Evolutionary conservation across 352 stramenopile species (phyloP), one percentile per base, ranked within the genome.

Genomic region (Peronospora farinosa): DNA sequence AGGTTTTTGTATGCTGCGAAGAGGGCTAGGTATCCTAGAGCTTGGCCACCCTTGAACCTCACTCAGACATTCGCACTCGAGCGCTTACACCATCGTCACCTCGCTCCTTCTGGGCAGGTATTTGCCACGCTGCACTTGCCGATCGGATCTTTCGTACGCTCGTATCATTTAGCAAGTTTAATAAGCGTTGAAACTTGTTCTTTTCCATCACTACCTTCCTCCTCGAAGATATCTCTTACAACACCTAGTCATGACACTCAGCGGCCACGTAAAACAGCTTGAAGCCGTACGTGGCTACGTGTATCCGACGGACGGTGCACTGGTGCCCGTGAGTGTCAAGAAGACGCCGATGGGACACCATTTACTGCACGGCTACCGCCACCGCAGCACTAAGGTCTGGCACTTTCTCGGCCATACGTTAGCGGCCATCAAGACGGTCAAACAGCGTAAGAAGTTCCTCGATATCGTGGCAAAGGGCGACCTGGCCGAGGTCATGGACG

Each of bases 321-420:
- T 90, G 19, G 76, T 87, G 54, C 63, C 74, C 16, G 43, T 78
- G 43, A 67, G 45, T 40, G 60, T 70, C 57, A 78, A 76, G 51
- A 65, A 75, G 53, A 59, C 60, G 51, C 43, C 51, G 13, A 40
- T 50, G 5, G 28, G 25, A 16, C 55, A 65, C 27, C 51, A 67
- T 9, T 33, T 70, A 21, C 52, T 66, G 38, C 51, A 70, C 31
- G 36, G 46, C 32, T 71, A 67, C 23, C 57, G 57, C 31, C 40
- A 65, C 17, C 62, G 62, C 40, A 56, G 53, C 40, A 64, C 71
- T 27, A 74, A 76, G 36, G 71, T 87, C n/a, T 90, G 74, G 76
- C 51, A 79, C 55, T 90, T 83, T 49, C 58, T 90, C 4, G 79
- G 79, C 31, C 79, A 88, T 63, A 86, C 83, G 55, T 65, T 90